Evolutionary conservation across 441 rosid species (phyloP), one percentile per base, ranked within the genome.

Genomic region (Metrosideros polymorpha): DNA sequence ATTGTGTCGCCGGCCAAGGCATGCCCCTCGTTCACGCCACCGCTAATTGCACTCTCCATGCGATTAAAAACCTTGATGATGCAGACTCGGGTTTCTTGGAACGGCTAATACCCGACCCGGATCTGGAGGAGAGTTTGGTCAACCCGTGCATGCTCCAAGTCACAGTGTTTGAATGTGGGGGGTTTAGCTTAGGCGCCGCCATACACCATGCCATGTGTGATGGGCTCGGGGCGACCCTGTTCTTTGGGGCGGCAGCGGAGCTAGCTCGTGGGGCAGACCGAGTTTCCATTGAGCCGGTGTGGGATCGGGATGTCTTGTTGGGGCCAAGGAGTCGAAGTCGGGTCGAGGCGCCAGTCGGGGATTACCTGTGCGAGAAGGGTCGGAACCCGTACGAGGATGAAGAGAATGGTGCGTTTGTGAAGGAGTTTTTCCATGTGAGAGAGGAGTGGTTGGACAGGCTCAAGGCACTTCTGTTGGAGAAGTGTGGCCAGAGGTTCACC

Each of bases 161-260:
- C 57, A 95, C 98, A 14, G 85, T 63, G 87, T 97, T 97, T n/a
- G 90, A 90, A 85, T 95, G 98, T 13, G 98, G 98, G 52, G 99
- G 98, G 12, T 95, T 90, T 88, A 91, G 91, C 50, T 83, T 95
- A 2, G 99, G 97, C 4, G 92, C 97, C 32, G 90, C 98, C 19
- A 88, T 95, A 42, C 96, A 96, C 86, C 95, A 95, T 79, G 90
- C 94, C 9, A 63, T 97, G 84, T 95, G 98, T 43, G 99, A 97
- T n/a, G 98, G 99, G 52, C 89, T 94, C 24, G 99, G 98, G 4
- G 97, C 95, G 35, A 97, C 97, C 29, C 92, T 89, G 29, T 94
- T 95, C 87, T 97, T 97, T 59, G 92, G 90, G 49, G 93, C 87
- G 9, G 88, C 90, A 89, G 98, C 95, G 0, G 99, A 94, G 86